These are phyloP conservation scores for Puccinellia tenuiflora DNA, from an alignment of 176 grass and related monocot species.

Conservation along the genomic window DNA sequence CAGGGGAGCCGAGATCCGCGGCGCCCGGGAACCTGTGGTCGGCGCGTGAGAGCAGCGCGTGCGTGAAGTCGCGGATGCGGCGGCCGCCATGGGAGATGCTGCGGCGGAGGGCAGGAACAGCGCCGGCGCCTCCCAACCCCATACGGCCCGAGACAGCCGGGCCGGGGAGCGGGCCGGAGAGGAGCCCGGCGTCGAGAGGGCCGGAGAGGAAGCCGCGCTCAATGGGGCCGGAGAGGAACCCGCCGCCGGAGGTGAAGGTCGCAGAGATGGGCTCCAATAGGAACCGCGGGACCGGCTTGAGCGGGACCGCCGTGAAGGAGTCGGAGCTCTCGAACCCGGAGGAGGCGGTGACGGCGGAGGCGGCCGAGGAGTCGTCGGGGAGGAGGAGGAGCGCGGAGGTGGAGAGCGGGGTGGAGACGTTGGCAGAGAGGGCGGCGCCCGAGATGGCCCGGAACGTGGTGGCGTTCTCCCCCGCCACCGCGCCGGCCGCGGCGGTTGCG, in stretches of 20 bases:
- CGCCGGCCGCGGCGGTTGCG: constrained; percentile 7
- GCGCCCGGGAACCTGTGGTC: constrained; percentile 5
- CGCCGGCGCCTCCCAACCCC: not conserved
- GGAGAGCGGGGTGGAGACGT: constrained; percentile 86
- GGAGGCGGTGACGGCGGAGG: constrained; percentile 1
- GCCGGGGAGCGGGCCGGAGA: constrained; percentile 58
- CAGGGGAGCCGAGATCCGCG: constrained; percentile 13
- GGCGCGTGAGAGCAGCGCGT: constrained; percentile 22
- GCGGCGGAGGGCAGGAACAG: constrained; percentile 41
- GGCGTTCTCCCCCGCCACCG: constrained; percentile 21
- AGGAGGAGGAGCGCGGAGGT: constrained; percentile 41
- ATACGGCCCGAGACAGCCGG: constrained; percentile 12
- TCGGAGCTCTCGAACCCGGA: constrained; percentile 78
- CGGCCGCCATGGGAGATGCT: constrained; percentile 66
- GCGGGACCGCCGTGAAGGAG: constrained; percentile 71
- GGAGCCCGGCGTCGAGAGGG: constrained; percentile 59
- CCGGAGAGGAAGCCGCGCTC: constrained; percentile 67
- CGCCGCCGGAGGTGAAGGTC: constrained; percentile 29
- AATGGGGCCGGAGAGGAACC: constrained; percentile 57
- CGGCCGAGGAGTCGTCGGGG: constrained; percentile 13
- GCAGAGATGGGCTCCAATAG: constrained; percentile 60
- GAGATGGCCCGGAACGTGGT: constrained; percentile 67
- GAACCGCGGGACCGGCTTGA: constrained; percentile 68
- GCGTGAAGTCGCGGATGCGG: constrained; percentile 36
- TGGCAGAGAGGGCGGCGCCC: constrained; percentile 66